phyloP scores from a whole-genome alignment of 768 basidiomycete genomes.

The Mycena chlorophos region DNA sequence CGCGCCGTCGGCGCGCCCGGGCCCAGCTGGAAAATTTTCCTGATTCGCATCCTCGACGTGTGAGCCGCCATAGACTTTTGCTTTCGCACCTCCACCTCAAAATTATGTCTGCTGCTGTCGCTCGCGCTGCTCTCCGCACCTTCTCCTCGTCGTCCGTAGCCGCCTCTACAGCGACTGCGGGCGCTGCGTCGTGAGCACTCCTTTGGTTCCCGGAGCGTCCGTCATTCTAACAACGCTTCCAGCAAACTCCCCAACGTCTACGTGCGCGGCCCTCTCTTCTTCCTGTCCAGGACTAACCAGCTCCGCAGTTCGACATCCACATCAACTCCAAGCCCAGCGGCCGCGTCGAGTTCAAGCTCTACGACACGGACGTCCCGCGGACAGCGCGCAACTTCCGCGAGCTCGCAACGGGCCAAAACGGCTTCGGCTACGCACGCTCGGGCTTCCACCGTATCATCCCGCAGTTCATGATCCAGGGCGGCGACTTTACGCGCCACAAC shows the following conservation, averaged over 20 bases:
- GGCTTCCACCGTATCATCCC: constrained; percentile 84
- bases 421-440: constrained; percentile 70
- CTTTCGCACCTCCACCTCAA: constrained; percentile 32
- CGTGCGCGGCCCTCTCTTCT: background rate
- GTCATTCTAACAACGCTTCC: background rate
- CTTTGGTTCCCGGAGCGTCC: background rate
- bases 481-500: constrained; percentile 72
- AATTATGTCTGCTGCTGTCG: constrained; percentile 36
- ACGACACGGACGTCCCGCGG: constrained; percentile 72
- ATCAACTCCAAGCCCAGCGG: constrained; percentile 44
- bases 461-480: constrained; percentile 86
- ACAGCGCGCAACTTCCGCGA: constrained; percentile 88
- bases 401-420: constrained; percentile 73
- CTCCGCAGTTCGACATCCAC: constrained; percentile 62
- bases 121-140: constrained; percentile 14
- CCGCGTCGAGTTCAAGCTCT: constrained; percentile 83
- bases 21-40: too few relatives aligned
- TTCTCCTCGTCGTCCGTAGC: constrained; percentile 16
- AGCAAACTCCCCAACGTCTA: constrained; percentile 19
- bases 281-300: background rate
- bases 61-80: too few relatives aligned
- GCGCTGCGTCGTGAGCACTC: background rate
- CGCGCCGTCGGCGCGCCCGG: too few relatives aligned
- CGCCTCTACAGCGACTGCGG: constrained; percentile 2
- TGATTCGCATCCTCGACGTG: too few relatives aligned